Percentiles rank a stretch among this genome's conserved stretches.
Evolutionary conservation across 1,284 basidiomycete species (phyloP).

Genomic region (Sporisorium exsertum): DNA sequence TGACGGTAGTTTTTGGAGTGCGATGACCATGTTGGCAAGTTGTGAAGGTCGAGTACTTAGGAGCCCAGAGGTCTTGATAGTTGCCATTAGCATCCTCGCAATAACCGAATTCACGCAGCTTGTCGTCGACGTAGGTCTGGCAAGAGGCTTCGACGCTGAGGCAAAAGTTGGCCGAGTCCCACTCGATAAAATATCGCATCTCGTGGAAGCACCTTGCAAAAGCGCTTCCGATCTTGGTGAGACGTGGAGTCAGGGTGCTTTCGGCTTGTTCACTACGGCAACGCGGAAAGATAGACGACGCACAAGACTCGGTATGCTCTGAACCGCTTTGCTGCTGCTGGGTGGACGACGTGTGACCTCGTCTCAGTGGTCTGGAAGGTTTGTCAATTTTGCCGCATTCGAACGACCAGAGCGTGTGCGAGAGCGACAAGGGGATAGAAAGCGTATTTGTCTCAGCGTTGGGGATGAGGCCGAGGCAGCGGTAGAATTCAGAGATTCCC

Average conservation of each 20-base stretch:
- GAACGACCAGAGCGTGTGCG: not conserved
- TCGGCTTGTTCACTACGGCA: too few relatives aligned
- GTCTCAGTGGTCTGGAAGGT: not conserved
- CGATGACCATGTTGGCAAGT: slow-evolving; percentile 7
- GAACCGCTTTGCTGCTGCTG: not conserved
- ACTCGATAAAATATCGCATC: slow-evolving; percentile 6
- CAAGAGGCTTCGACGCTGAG: not conserved
- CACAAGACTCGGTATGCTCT: too few relatives aligned
- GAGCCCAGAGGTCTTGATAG: not conserved
- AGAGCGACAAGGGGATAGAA: not conserved
- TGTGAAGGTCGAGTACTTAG: slow-evolving; percentile 1
- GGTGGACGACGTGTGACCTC: not conserved
- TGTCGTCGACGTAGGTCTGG: not conserved
- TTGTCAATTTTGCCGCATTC: not conserved
- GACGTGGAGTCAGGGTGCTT: not conserved
- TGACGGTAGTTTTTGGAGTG: not conserved
- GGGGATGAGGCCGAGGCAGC: not conserved
- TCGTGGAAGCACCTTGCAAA: slow-evolving; percentile 15
- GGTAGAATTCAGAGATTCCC: not conserved
- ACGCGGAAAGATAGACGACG: too few relatives aligned
- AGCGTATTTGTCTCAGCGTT: not conserved
- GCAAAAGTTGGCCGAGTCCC: slow-evolving; percentile 3
- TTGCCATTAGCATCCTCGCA: slow-evolving; percentile 13
- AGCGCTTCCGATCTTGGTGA: slow-evolving; percentile 12
- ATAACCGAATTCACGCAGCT: slow-evolving; percentile 13